Base-by-base conservation (phyloP, 2,329 filamentous ascomycete genomes). In the Fusarium sp. region DNA sequence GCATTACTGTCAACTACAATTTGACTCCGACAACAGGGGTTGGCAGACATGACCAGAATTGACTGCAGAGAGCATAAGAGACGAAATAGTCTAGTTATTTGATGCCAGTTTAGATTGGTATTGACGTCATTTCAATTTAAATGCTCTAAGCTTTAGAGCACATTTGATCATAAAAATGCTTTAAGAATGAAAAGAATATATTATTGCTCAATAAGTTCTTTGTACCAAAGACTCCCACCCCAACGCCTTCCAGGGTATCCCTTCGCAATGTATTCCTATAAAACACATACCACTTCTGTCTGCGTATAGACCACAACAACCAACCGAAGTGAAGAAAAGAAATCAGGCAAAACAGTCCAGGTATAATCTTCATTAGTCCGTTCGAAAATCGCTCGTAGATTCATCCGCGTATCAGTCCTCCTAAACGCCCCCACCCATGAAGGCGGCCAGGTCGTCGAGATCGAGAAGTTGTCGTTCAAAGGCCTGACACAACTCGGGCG, bases 371-470 rank as follows among this genome's bases (percentile, higher is more conserved):
- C 58, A 66, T 67, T 54, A 64, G 21, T 42, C 55, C 58, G 20
- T 37, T 34, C n/a, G 18, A 27, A 54, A 50, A 46, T 56, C 32
- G 32, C 34, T 55, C 54, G 21, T 67, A 50, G 25, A 43, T 55
- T 72, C 46, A 46, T 72, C 37, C 34, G 23, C 32, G 32, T n/a
- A 28, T 16, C 4, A 27, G 23, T 41, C 18, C 14, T 25, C 10
- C 70, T 67, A 89, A 66, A 89, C 87, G 63, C 87, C 87, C 21
- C 87, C 87, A 21, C 87, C 87, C 87, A 89, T 89, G 56, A 89
- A 89, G 4, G 87, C 87, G 32, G 87, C 87, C 13, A 89, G 82
- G 72, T 89, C 87, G 65, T 89, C 87, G 9, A 89, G 80, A 74
- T 89, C 87, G 13, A 89, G 80, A 2, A 89, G 81, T 76, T 89